phyloP scores from a whole-genome alignment of 306 rosid genomes.

The Macrotyloma uniflorum region DNA sequence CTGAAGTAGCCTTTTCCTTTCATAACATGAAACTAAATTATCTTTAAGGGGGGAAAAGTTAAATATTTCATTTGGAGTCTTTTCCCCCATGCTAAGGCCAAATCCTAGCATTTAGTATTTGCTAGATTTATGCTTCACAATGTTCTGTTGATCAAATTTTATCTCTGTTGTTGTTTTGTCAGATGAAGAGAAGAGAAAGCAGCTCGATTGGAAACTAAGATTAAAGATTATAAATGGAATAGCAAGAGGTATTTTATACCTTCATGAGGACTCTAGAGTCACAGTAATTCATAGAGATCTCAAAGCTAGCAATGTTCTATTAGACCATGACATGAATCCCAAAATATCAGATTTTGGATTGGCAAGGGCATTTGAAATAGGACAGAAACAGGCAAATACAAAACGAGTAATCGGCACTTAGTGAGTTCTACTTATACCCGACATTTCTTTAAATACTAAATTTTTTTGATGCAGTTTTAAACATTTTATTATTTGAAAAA shows the following conservation, averaged over 20 bases:
- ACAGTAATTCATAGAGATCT: not conserved
- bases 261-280: not conserved
- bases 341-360: conserved; percentile 7
- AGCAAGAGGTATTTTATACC: conserved; percentile 1
- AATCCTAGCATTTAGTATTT: not conserved
- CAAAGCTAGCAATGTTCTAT: not conserved
- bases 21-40: not conserved
- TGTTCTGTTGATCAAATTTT: not conserved
- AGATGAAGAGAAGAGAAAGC: not conserved
- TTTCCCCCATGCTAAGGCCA: not conserved
- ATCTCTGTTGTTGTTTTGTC: not conserved
- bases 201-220: not conserved
- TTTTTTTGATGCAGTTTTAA: not conserved
- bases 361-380: not conserved
- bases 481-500: not conserved
- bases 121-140: not conserved
- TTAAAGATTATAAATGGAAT: not conserved
- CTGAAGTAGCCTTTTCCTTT: not conserved
- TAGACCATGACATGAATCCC: not conserved
- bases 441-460: not conserved
- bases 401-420: not conserved
- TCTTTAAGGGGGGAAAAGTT: not conserved
- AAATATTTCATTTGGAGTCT: not conserved
- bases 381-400: not conserved
- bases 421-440: conserved; percentile 11